Percentiles rank a stretch among this genome's conserved stretches.
Evolutionary conservation across 306 rosid genomes (phyloP).

Genomic region (Hylodesmum podocarpum): DNA sequence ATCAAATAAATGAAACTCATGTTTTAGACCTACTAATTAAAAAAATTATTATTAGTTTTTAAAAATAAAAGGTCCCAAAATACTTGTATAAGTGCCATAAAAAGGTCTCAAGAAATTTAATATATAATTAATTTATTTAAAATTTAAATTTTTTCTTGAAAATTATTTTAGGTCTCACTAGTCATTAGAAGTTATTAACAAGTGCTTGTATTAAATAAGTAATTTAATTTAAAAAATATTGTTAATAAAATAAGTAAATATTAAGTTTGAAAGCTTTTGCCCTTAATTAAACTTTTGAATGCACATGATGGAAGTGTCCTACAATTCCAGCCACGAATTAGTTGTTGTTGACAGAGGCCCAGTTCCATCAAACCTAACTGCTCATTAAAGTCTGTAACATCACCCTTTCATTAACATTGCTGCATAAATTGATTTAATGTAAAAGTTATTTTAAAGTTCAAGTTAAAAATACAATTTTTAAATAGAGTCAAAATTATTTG

Average conservation of each 20-base stretch:
- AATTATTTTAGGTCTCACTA: no score
- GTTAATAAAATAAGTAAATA: not conserved
- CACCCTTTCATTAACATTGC: not conserved
- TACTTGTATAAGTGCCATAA: no score
- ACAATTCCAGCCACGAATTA: constrained; percentile 17
- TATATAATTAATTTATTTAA: no score
- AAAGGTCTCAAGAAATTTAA: no score
- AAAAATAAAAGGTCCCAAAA: no score
- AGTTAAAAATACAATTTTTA: not conserved
- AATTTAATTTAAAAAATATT: no score
- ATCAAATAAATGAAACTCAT: no score
- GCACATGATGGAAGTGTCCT: not conserved
- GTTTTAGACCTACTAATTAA: no score
- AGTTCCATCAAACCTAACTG: not conserved
- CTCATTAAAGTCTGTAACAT: not conserved
- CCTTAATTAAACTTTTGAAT: not conserved
- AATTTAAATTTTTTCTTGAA: no score
- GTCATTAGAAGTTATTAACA: no score
- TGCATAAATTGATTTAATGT: not conserved
- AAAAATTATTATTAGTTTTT: no score
- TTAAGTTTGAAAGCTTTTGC: not conserved
- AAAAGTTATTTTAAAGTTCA: not conserved
- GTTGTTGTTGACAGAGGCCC: constrained; percentile 36
- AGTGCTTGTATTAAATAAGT: no score
- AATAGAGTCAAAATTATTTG: not conserved